A percentile compares a stretch with the other conserved stretches of the same genome.
Conservation (phyloP, 2,329 filamentous ascomycete genomes). For the Bisporella sp. region DNA sequence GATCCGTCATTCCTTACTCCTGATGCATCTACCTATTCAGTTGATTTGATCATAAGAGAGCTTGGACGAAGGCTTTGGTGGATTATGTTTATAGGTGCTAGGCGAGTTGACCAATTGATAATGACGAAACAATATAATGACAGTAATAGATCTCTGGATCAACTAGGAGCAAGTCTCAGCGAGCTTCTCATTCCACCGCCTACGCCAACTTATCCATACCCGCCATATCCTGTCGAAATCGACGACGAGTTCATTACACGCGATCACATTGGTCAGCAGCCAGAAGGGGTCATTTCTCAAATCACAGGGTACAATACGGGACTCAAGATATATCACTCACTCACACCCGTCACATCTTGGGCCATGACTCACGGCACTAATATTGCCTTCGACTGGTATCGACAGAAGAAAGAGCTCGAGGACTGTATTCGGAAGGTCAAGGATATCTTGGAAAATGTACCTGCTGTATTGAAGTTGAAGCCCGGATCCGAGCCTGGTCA, state of each 20-base stretch:
- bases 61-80: conserved; percentile 78
- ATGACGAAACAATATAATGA: background rate
- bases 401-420: conserved; percentile 67
- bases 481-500: conserved; percentile 31
- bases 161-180: conserved; percentile 64
- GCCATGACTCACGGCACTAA: conserved; percentile 78
- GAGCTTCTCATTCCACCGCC: conserved; percentile 71
- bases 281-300: conserved; percentile 58
- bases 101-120: conserved; percentile 35
- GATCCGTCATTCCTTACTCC: conserved; percentile 27
- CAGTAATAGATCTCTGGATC: conserved; percentile 58
- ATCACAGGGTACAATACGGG: conserved; percentile 77
- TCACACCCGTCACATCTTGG: conserved; percentile 70
- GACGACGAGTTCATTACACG: conserved; percentile 77
- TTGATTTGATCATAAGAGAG: conserved; percentile 67
- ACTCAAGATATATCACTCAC: conserved; percentile 71
- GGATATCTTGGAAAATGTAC: conserved; percentile 58
- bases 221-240: conserved; percentile 71
- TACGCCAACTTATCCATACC: conserved; percentile 69
- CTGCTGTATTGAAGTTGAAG: conserved; percentile 58
- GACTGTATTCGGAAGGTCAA: conserved; percentile 67
- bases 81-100: conserved; percentile 68
- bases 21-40: conserved; percentile 6
- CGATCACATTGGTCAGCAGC: conserved; percentile 63
- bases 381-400: conserved; percentile 66